Conservation (phyloP, 176 grass and related monocot species). For the Eleusine indica region DNA sequence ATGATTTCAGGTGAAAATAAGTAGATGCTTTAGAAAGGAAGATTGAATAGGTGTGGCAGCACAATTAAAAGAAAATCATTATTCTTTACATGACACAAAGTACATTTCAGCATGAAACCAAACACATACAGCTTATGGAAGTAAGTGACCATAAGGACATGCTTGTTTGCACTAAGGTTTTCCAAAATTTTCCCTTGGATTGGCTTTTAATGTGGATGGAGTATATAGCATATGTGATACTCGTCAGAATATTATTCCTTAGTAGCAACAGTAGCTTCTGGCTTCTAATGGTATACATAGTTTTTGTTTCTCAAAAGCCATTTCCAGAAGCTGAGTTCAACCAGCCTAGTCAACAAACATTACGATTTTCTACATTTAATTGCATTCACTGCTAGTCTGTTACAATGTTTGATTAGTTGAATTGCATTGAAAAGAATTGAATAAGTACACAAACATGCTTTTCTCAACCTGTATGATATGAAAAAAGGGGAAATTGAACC, state of each 20-base stretch:
- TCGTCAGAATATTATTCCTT: too few relatives aligned
- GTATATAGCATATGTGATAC: too few relatives aligned
- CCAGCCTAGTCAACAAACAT: too few relatives aligned
- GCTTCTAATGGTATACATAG: too few relatives aligned
- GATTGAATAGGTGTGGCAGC: not conserved
- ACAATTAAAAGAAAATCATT: not conserved
- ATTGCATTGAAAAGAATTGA: not conserved
- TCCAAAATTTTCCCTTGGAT: too few relatives aligned
- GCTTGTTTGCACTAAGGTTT: too few relatives aligned
- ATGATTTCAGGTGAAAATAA: not conserved
- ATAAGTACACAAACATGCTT: not conserved
- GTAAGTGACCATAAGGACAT: not conserved
- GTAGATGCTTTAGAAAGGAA: not conserved
- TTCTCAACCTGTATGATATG: not conserved
- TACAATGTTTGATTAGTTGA: not conserved
- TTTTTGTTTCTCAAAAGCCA: too few relatives aligned
- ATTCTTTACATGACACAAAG: not conserved
- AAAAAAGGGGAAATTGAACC: not conserved
- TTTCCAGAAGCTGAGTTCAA: not conserved
- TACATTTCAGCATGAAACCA: not conserved
- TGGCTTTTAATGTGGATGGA: too few relatives aligned
- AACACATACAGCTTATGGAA: not conserved
- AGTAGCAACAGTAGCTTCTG: too few relatives aligned
- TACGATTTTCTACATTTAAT: too few relatives aligned
- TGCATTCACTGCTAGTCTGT: too few relatives aligned